phyloP scores from a whole-genome alignment of 2,329 filamentous ascomycete genomes.

The Juglanconis oblonga region DNA sequence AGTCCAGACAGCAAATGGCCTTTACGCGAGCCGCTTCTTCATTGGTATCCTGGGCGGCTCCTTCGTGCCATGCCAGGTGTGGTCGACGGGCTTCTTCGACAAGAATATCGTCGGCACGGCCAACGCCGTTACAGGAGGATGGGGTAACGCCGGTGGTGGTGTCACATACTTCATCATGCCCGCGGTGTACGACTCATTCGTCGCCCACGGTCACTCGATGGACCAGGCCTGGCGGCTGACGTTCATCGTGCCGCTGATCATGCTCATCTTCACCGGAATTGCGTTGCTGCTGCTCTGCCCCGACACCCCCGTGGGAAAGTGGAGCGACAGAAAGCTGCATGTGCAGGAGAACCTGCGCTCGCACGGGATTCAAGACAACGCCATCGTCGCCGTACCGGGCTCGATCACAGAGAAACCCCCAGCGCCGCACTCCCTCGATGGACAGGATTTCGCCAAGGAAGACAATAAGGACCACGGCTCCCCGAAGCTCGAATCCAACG shows the following conservation, averaged over 20 bases:
- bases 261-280: slow-evolving; percentile 66
- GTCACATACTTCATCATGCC: slow-evolving; percentile 95
- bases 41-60: slow-evolving; percentile 74
- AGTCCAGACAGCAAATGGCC: slow-evolving; percentile 62
- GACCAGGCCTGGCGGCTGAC: slow-evolving; percentile 79
- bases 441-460: not conserved
- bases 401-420: slow-evolving; percentile 42
- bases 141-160: slow-evolving; percentile 84
- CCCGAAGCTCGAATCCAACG: slow-evolving; percentile 26
- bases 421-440: slow-evolving; percentile 16
- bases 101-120: slow-evolving; percentile 88
- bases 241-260: slow-evolving; percentile 79
- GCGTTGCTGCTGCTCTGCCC: slow-evolving; percentile 70
- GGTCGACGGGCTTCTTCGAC: slow-evolving; percentile 91
- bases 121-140: slow-evolving; percentile 80
- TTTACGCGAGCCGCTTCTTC: slow-evolving; percentile 76
- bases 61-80: slow-evolving; percentile 87
- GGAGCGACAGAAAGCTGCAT: slow-evolving; percentile 61
- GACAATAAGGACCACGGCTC: slow-evolving; percentile 33
- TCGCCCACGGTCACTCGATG: slow-evolving; percentile 54
- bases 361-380: slow-evolving; percentile 34
- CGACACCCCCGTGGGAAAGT: slow-evolving; percentile 79
- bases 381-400: slow-evolving; percentile 50
- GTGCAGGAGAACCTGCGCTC: slow-evolving; percentile 42
- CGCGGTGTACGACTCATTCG: slow-evolving; percentile 77